Conservation (phyloP, 2,329 filamentous ascomycete species). For the Arthrinium puccinioides region DNA sequence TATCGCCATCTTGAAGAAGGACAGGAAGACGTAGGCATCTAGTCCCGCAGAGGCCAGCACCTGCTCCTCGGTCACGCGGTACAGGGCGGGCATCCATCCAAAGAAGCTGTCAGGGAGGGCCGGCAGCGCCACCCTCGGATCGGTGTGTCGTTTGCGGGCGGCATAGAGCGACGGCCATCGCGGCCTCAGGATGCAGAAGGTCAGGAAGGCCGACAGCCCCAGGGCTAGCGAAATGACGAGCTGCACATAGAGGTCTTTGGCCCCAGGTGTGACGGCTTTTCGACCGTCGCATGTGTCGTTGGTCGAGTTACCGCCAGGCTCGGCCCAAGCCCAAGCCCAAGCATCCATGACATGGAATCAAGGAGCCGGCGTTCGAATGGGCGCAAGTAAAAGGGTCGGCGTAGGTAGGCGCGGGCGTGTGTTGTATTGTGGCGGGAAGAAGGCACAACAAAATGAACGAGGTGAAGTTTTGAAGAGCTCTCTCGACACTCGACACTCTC, state of each 20-base stretch:
- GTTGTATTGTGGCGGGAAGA: no score
- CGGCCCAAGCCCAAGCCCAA: no score
- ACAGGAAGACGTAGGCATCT: constrained; percentile 91
- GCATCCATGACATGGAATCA: constrained; percentile 2
- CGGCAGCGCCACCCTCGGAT: constrained; percentile 56
- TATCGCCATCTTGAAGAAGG: constrained; percentile 93
- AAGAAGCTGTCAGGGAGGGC: constrained; percentile 77
- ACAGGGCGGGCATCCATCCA: constrained; percentile 86
- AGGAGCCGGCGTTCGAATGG: constrained; percentile 1
- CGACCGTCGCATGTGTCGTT: constrained; percentile 4
- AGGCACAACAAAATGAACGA: no score
- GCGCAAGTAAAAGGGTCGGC: no score
- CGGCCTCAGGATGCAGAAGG: constrained; percentile 79
- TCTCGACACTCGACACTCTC: no score
- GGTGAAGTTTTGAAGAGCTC: no score
- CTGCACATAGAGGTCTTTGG: constrained; percentile 52
- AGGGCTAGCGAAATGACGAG: constrained; percentile 64
- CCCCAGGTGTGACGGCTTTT: constrained; percentile 22
- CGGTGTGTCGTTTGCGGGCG: constrained; percentile 71
- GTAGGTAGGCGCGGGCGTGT: no score
- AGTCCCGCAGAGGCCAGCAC: constrained; percentile 84
- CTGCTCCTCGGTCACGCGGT: constrained; percentile 80
- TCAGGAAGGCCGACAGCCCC: constrained; percentile 63
- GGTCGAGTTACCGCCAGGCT: no score
- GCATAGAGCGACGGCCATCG: constrained; percentile 90